Percentiles rank a stretch among this genome's conserved stretches.
These are phyloP conservation scores for Candida nitratophila DNA, from an alignment of 805 yeast species.

Conservation along the genomic window DNA sequence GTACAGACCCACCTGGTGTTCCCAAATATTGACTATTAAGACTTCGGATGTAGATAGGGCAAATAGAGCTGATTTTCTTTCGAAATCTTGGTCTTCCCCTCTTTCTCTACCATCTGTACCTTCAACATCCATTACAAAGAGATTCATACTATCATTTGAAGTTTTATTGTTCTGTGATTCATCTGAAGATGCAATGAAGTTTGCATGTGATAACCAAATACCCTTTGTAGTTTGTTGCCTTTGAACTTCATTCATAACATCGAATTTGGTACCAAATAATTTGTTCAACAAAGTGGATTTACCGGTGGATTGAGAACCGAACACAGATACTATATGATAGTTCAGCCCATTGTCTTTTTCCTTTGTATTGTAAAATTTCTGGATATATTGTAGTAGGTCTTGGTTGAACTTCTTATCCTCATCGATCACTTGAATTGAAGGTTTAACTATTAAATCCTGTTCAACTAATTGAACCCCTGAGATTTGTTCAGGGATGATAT, in stretches of 20 bases:
- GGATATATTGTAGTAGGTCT: constrained; percentile 24
- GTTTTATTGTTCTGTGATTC: constrained; percentile 5
- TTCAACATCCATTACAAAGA: constrained; percentile 93
- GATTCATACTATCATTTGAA: constrained; percentile 21
- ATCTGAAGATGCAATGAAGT: constrained; percentile 25
- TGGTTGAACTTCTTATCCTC: constrained; percentile 49
- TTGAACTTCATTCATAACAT: constrained; percentile 82
- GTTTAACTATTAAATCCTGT: no score
- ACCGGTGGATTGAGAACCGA: constrained; percentile 96
- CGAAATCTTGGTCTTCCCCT: constrained; percentile 98
- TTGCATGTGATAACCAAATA: constrained; percentile 65
- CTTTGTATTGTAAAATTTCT: constrained; percentile 14
- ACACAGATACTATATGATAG: constrained; percentile 89
- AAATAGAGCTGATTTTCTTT: constrained; percentile 90
- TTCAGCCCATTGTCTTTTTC: constrained; percentile 47
- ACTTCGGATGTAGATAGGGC: constrained; percentile 90
- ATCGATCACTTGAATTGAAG: constrained; percentile 55
- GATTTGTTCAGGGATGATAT: no score
- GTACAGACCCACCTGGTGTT: constrained; percentile 91
- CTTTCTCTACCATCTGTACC: constrained; percentile 98
- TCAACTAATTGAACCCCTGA: no score
- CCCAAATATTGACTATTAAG: constrained; percentile 92
- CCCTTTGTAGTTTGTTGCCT: constrained; percentile 92
- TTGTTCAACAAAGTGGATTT: constrained; percentile 87
- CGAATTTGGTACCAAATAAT: constrained; percentile 80